Evolutionary conservation across 2,329 filamentous ascomycete species (phyloP).

Genomic region (Claviceps digitariae): DNA sequence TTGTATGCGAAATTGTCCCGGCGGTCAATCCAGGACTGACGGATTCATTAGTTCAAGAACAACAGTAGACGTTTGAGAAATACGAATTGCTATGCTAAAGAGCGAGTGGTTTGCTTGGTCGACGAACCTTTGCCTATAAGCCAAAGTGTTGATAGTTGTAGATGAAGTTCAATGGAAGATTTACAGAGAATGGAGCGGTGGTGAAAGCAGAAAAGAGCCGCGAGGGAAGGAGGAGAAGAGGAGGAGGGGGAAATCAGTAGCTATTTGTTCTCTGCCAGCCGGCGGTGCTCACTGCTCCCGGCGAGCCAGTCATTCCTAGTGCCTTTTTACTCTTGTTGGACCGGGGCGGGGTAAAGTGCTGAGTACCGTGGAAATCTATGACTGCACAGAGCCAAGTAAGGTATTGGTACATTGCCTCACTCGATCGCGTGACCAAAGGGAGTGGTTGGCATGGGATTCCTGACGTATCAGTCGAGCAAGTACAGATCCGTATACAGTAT

Average conservation of each 20-base stretch:
- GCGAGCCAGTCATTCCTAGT: constrained; percentile 5
- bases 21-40: neutral
- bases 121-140: constrained; percentile 5
- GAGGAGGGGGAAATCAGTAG: constrained; percentile 16
- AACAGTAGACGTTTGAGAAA: neutral
- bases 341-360: constrained; percentile 31
- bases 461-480: neutral
- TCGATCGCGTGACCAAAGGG: constrained; percentile 9
- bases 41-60: neutral
- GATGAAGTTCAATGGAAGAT: constrained; percentile 9
- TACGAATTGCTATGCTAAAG: neutral
- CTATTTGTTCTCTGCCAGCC: constrained; percentile 18
- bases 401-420: constrained; percentile 5
- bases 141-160: neutral
- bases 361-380: constrained; percentile 14
- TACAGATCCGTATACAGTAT: neutral
- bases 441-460: neutral
- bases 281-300: constrained; percentile 8
- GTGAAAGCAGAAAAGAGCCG: constrained; percentile 11
- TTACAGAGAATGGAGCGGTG: constrained; percentile 2
- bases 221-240: constrained; percentile 8
- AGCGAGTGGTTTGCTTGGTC: neutral
- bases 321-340: constrained; percentile 24
- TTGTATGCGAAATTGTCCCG: neutral
- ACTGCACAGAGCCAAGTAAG: neutral